Evolutionary conservation across 345 rosid species (phyloP).

Genomic region (Xanthoceras sorbifolium): DNA sequence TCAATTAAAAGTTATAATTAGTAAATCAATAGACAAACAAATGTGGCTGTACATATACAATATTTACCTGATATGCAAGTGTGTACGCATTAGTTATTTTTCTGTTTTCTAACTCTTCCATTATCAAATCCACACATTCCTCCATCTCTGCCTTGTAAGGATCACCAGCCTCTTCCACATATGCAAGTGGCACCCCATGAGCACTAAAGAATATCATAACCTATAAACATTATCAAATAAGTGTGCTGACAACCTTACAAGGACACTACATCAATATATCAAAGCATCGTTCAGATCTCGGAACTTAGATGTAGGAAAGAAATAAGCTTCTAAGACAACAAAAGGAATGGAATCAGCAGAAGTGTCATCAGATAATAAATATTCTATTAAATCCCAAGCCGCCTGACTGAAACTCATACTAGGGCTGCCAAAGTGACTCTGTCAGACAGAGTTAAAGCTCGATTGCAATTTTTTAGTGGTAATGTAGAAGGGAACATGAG

Average conservation of each 20-base stretch:
- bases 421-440: background rate
- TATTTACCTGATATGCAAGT: constrained; percentile 92
- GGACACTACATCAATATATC: background rate
- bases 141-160: constrained; percentile 99
- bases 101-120: constrained; percentile 93
- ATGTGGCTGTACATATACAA: background rate
- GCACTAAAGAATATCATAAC: constrained; percentile 98
- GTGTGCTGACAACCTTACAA: constrained; percentile 1
- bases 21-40: constrained; percentile 17
- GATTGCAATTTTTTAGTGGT: background rate
- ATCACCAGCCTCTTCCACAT: constrained; percentile 98
- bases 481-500: background rate
- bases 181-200: constrained; percentile 99
- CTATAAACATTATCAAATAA: constrained; percentile 46
- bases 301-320: background rate
- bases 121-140: constrained; percentile 93
- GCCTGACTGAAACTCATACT: background rate
- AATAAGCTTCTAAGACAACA: background rate
- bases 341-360: background rate
- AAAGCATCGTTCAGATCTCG: background rate
- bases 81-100: constrained; percentile 68
- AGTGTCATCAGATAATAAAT: background rate
- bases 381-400: background rate
- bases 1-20: background rate
- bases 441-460: background rate